Conservation (phyloP, 352 stramenopile genomes). For the Phytophthora rubi region DNA sequence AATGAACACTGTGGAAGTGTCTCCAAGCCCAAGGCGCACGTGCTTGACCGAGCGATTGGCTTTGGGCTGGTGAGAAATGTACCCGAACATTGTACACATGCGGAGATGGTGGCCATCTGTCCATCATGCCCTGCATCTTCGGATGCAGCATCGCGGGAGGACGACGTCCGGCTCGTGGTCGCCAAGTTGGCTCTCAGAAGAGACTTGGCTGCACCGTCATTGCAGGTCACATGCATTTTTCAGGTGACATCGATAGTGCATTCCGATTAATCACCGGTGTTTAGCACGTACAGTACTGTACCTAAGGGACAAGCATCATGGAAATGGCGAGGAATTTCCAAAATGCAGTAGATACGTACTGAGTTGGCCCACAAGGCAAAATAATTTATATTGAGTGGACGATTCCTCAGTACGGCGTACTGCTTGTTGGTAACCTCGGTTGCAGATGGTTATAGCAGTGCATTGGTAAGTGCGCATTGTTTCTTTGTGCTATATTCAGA, state of each 20-base stretch:
- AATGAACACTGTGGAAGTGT: slow-evolving; percentile 20
- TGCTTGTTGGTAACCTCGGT: no score
- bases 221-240: not conserved
- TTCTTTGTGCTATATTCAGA: no score
- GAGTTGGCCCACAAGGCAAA: no score
- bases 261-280: not conserved
- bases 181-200: not conserved
- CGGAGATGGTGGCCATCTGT: not conserved
- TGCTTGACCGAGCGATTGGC: slow-evolving; percentile 20
- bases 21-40: slow-evolving; percentile 6
- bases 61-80: slow-evolving; percentile 19
- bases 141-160: slow-evolving; percentile 19
- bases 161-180: slow-evolving; percentile 24
- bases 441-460: no score
- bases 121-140: slow-evolving; percentile 26
- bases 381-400: no score
- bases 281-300: not conserved
- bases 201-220: not conserved
- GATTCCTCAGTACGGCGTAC: no score
- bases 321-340: no score
- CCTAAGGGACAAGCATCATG: not conserved
- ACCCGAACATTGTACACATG: not conserved
- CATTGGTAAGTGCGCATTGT: no score
- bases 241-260: not conserved
- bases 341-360: no score